Evolutionary conservation across 2,329 filamentous ascomycete species (phyloP), one percentile per base, ranked within the genome.

Genomic region (Metarhizium brunneum): DNA sequence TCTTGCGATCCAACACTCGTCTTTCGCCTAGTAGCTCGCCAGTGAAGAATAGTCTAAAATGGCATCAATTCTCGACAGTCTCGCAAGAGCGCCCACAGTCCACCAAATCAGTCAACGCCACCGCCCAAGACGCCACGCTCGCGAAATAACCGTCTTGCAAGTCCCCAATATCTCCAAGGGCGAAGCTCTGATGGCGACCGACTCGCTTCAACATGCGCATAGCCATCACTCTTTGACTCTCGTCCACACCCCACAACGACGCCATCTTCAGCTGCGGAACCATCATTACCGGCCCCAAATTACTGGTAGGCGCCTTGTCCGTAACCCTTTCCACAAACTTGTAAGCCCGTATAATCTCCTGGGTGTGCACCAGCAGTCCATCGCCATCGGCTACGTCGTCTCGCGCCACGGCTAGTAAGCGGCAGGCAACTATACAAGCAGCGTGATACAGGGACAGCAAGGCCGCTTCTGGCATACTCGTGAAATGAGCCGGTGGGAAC

Each of bases 211-310:
- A n/a, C 6, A 25, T n/a, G 2, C n/a, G 8, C 18, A n/a, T 5
- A 20, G 43, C 43, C 43, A 47, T 25, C 25, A 25, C 18, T 10
- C 18, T 47, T 7, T 47, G n/a, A 4, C 10, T 47, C 18, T 25
- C 18, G 16, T n/a, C 10, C 2, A 18, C 16, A 29, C 32, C 62
- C 25, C 62, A 59, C 29, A 58, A 32, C 30, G 54, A 53, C 36
- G 53, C 53, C 25, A 55, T 54, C 29, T 60, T 59, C 4, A 60
- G 29, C 40, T 60, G 57, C 20, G 55, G 42, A 25, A 56, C 54
- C 49, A 60, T 53, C 51, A 60, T 60, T 47, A 25, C 25, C 25
- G 25, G 25, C 25, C 25, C 25, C 25, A 25, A 25, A 25, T 25
- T 25, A 25, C 25, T 25, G 25, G 25, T 25, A 4, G 25, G 56